phyloP scores from a whole-genome alignment of 192 early-diverging fungal genomes.

The Cladochytrium replicatum region DNA sequence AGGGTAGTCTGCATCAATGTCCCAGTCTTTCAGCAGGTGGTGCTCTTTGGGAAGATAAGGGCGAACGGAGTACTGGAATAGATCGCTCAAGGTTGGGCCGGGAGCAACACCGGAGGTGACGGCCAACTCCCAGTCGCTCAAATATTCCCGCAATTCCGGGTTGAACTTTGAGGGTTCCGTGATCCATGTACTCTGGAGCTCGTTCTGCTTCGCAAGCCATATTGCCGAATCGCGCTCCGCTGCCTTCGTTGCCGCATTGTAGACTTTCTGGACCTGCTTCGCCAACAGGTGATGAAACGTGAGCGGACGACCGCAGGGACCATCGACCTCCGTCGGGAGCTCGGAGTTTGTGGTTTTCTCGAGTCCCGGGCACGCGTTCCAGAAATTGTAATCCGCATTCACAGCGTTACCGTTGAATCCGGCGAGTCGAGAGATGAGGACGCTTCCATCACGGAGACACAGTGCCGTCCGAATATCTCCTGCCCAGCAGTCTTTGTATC shows the following conservation, averaged over 20 bases:
- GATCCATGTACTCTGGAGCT: no score
- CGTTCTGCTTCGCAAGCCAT: no score
- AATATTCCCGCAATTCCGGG: no score
- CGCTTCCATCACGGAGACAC: constrained; percentile 40
- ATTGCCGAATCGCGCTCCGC: no score
- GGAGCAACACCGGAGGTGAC: no score
- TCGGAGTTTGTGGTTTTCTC: constrained; percentile 1
- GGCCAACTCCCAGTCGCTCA: no score
- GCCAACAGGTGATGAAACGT: constrained; percentile 45
- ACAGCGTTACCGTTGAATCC: constrained; percentile 21
- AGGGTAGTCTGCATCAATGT: no score
- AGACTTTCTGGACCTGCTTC: constrained; percentile 30
- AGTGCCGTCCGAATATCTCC: constrained; percentile 46
- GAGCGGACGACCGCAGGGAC: constrained; percentile 36
- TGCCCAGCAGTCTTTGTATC: constrained; percentile 44
- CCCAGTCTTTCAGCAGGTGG: no score
- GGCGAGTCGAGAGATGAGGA: constrained; percentile 13
- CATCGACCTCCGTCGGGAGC: constrained; percentile 6
- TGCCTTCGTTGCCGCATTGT: constrained; percentile 4
- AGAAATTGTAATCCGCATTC: constrained; percentile 16
- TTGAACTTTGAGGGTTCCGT: no score
- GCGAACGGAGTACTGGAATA: no score
- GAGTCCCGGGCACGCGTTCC: not conserved
- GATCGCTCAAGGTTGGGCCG: no score
- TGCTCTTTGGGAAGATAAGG: no score